These are phyloP conservation scores for Mycena leptocephala DNA, from an alignment of 768 basidiomycete species.

Conservation along the genomic window DNA sequence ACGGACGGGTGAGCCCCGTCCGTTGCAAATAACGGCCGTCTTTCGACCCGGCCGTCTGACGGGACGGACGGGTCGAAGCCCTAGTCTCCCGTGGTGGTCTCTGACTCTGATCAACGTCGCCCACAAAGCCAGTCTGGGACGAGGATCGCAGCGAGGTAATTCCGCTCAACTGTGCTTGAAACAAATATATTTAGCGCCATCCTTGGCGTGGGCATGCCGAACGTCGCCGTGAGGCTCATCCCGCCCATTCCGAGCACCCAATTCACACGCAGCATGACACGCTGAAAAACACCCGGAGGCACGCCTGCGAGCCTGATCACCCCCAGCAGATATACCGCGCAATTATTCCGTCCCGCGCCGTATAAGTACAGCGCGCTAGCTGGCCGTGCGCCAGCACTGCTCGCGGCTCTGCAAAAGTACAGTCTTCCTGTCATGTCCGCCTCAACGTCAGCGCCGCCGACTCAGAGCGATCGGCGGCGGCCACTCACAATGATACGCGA, in stretches of 20 bases:
- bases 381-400: background rate
- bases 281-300: too few species aligned
- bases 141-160: background rate
- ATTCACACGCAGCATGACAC: background rate
- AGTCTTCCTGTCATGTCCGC: background rate
- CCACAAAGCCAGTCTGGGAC: too few species aligned
- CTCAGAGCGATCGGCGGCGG: background rate
- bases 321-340: background rate
- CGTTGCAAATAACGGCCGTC: too few species aligned
- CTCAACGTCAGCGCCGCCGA: background rate
- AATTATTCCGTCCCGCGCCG: constrained; percentile 15
- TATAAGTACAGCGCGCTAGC: background rate
- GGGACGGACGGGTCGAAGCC: too few species aligned
- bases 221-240: background rate
- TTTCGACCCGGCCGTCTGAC: too few species aligned
- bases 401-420: background rate
- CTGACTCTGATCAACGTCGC: too few species aligned
- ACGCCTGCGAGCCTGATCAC: background rate
- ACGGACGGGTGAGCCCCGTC: too few species aligned
- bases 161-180: background rate
- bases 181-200: background rate
- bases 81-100: too few species aligned
- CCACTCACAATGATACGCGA: constrained; percentile 8
- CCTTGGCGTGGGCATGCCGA: constrained; percentile 1
- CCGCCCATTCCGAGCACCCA: background rate